Base-by-base conservation (phyloP, 306 rosid species). In the Dalbergia cultrata region DNA sequence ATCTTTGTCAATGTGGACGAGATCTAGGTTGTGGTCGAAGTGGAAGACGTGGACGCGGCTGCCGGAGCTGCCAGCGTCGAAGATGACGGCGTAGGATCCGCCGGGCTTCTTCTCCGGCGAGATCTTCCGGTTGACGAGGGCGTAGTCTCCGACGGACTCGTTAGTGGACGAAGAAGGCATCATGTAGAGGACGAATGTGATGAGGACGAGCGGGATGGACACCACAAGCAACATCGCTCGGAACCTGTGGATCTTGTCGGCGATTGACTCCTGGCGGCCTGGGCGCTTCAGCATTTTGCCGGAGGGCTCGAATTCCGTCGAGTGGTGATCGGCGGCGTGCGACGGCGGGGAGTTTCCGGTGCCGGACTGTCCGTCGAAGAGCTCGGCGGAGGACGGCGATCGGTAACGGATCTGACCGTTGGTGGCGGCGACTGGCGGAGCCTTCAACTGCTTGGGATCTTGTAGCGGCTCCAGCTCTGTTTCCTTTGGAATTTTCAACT, bases 341-440 rank as follows among this genome's bases (percentile, higher is more conserved):
- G 94, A 90, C 37, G 95, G 91, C 41, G 89, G 90, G 8, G 95
- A 92, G 61, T 75, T 82, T 16, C 53, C 63, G 12, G 73, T 84
- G 31, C 31, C 31, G 10, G 87, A 21, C 79, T 89, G 97, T 1
- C 88, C 85, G 70, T 93, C 98, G 26, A 85, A 70, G 39, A 96
- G 97, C 61, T 96, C 99, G 9, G 98, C 85, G 62, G 98, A 89
- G 6, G 99, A 95, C 8, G 94, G 98, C 58, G 99, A 88, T 89
- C 99, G 88, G 86, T 93, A 95, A 6, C 98, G 98, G 97, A 95
- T 95, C 97, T 90, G 98, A 63, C 97, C 97, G 97, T 94, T 92
- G 53, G 86, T 26, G 78, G 91, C 86, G 58, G 93, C 65, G 83
- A 79, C 53, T 50, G 87, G 86, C 65, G 90, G 87, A 87, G 88